Conservation (phyloP, 139 green algal species). For the Ettlia oleoabundans region DNA sequence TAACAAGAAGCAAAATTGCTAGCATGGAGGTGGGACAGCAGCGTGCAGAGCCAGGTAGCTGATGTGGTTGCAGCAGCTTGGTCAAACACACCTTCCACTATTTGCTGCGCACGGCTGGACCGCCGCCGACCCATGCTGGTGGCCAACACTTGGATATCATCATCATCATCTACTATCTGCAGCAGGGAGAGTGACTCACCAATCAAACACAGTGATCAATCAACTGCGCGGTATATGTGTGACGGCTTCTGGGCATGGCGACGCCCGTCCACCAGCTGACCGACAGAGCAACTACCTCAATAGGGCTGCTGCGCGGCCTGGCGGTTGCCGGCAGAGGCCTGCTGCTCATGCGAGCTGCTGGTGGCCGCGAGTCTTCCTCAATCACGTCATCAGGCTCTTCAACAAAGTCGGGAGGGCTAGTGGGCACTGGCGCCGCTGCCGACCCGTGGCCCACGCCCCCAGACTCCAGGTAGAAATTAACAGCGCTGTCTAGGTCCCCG, state of each 20-base stretch:
- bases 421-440: not conserved
- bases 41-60: too few relatives aligned
- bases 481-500: constrained; percentile 23
- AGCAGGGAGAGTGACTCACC: not conserved
- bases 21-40: too few relatives aligned
- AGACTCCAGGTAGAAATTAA: constrained; percentile 31
- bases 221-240: too few relatives aligned
- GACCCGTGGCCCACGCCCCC: constrained; percentile 22
- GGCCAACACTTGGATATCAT: constrained; percentile 29
- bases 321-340: not conserved
- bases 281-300: constrained; percentile 3
- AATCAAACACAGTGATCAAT: not conserved
- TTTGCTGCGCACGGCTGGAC: not conserved
- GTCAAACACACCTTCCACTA: constrained; percentile 9
- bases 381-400: constrained; percentile 15
- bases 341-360: not conserved
- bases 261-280: not conserved
- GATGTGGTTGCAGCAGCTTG: too few relatives aligned
- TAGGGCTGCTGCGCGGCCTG: constrained; percentile 11
- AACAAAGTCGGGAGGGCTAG: not conserved
- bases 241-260: too few relatives aligned
- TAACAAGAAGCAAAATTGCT: too few relatives aligned
- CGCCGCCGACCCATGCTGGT: constrained; percentile 21
- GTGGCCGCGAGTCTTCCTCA: not conserved
- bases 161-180: constrained; percentile 34